Base-by-base conservation (phyloP, 106 monocot genomes). In the Posidonia australis region DNA sequence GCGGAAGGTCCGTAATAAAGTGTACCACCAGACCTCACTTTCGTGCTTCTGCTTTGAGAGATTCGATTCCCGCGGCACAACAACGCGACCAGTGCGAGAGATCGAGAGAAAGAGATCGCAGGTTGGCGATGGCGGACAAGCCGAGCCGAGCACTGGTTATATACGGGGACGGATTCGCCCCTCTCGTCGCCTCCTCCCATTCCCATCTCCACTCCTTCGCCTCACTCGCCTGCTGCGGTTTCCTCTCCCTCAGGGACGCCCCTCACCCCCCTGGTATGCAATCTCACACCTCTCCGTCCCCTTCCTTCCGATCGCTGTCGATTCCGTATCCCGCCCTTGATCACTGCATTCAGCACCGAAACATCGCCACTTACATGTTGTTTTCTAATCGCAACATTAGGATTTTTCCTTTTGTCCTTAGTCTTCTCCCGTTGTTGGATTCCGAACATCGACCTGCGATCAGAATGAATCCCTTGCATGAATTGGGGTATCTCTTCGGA, bases 71-170 rank as follows among this genome's bases (percentile, higher is more conserved):
- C 1, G 20, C 52, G 52, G 0, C 20, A 53, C 9, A 53, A 55
- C 55, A 23, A 55, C 55, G 1, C 55, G 5, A 31, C 17, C 13
- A 17, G 18, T 30, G 59, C 4, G 27, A 3, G 64, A 25, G 22
- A 25, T 10, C n/a, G 45, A 17, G 63, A 0, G 44, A 44, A 18
- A 12, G 45, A 2, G 62, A 13, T 11, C 9, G 44, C 1, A 13
- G 43, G 13, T 14, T 13, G 26, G 46, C 20, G 17, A 96, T 96
- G 94, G 94, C 94, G 62, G 94, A 96, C 74, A 96, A 87, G 74
- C 94, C 90, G 64, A 96, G 94, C 76, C 72, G 90, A 5, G 79
- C 81, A 6, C 64, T 96, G 80, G 87, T 96, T 68, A 51, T 96
- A 17, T 84, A 76, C 67, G 94, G 84, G 14, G 86, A 86, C 25